Conservation (phyloP, 768 basidiomycete species). For the Tulasnella sp. region DNA sequence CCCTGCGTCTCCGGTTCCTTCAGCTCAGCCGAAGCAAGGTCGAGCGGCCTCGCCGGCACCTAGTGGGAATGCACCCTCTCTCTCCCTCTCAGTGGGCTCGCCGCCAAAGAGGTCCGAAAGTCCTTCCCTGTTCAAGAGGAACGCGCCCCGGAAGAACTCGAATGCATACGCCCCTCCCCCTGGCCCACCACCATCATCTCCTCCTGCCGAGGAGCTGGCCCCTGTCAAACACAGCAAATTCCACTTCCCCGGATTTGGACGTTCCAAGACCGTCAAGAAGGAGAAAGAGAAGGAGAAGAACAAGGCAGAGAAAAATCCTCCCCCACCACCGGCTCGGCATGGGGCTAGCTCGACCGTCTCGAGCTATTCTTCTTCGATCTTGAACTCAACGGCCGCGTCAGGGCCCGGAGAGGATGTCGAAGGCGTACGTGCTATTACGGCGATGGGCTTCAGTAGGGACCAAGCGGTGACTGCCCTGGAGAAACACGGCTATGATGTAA, state of each 20-base stretch:
- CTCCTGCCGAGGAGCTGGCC: constrained; percentile 16
- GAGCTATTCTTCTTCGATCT: neutral
- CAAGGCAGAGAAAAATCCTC: neutral
- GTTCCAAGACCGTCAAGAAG: constrained; percentile 37
- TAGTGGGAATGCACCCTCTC: neutral
- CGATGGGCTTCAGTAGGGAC: constrained; percentile 85
- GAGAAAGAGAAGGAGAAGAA: constrained; percentile 47
- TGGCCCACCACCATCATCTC: neutral
- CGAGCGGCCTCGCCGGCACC: constrained; percentile 10
- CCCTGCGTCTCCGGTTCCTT: neutral
- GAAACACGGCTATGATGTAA: constrained; percentile 77
- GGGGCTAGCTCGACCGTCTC: neutral
- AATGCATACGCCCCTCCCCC: constrained; percentile 11
- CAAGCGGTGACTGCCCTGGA: constrained; percentile 84
- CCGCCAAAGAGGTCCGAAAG: neutral
- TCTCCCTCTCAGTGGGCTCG: neutral
- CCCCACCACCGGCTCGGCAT: constrained; percentile 4
- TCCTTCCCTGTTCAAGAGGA: neutral
- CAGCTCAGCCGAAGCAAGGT: neutral
- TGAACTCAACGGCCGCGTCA: constrained; percentile 6
- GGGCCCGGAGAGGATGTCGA: constrained; percentile 63
- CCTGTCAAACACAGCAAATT: constrained; percentile 24
- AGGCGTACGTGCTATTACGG: constrained; percentile 70
- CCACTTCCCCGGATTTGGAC: constrained; percentile 27
- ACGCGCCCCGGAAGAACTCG: neutral